Percentiles rank a stretch among this genome's conserved stretches.
These are phyloP conservation scores for Ampelocalamus luodianensis DNA, from an alignment of 176 grass and related monocot species.

Conservation along the genomic window DNA sequence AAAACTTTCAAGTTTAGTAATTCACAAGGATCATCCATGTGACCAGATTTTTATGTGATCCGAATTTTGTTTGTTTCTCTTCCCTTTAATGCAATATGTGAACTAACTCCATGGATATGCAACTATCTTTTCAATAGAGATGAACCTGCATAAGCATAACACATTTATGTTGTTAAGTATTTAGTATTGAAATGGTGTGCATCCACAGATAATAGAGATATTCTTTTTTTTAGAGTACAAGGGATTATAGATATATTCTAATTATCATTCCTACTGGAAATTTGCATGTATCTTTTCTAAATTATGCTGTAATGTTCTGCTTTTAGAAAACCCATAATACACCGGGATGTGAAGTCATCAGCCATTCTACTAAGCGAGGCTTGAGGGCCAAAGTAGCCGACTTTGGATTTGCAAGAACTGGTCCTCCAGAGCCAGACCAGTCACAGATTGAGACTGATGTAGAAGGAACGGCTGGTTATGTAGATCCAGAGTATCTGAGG, in stretches of 20 bases:
- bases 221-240: too few species aligned
- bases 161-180: constrained; percentile 8
- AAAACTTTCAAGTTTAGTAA: not conserved
- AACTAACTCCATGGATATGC: not conserved
- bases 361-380: constrained; percentile 86
- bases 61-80: not conserved
- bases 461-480: constrained; percentile 87
- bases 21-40: not conserved
- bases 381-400: constrained; percentile 94
- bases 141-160: constrained; percentile 14
- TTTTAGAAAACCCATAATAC: constrained; percentile 94
- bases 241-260: not conserved
- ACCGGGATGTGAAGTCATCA: constrained; percentile 91
- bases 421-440: constrained; percentile 76
- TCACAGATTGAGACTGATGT: constrained; percentile 82
- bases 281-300: constrained; percentile 14
- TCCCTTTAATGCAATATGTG: constrained; percentile 10
- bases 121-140: constrained; percentile 5
- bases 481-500: constrained; percentile 92
- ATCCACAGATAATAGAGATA: not conserved
- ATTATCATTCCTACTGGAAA: constrained; percentile 5
- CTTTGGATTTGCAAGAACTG: constrained; percentile 92
- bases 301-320: constrained; percentile 25
- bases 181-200: constrained; percentile 5
- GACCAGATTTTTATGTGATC: constrained; percentile 3